A percentile compares a stretch with the other conserved stretches of the same genome.
Conservation (phyloP, 371 early-diverging fungal genomes). For the Lichtheimia ornata region DNA sequence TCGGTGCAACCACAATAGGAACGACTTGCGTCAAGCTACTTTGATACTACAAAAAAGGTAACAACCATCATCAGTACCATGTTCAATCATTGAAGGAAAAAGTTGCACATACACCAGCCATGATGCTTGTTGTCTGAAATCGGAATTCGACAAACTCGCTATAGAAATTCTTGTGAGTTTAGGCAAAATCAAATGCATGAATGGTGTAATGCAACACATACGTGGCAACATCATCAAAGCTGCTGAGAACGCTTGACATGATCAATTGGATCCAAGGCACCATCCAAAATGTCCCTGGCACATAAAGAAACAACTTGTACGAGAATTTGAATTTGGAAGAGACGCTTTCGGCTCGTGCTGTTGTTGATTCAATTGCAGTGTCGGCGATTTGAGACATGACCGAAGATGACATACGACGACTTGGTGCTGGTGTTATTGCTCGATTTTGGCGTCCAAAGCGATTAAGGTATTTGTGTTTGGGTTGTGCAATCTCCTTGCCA, state of each 20-base stretch:
- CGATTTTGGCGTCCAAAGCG: constrained; percentile 8
- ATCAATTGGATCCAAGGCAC: constrained; percentile 42
- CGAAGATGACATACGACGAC: constrained; percentile 10
- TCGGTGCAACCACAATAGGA: constrained; percentile 55
- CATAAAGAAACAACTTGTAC: constrained; percentile 22
- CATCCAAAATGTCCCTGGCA: constrained; percentile 52
- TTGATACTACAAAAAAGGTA: constrained; percentile 37
- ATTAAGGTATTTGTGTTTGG: constrained; percentile 13
- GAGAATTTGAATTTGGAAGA: constrained; percentile 25
- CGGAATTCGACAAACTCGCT: constrained; percentile 51
- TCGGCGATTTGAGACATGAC: constrained; percentile 1
- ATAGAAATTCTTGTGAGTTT: not conserved
- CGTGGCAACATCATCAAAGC: constrained; percentile 53
- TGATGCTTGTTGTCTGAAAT: constrained; percentile 39
- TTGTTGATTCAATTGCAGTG: constrained; percentile 3
- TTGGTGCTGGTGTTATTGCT: constrained; percentile 7
- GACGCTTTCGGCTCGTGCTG: not conserved
- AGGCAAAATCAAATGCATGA: not conserved
- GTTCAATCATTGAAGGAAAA: too few species aligned
- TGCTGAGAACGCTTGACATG: constrained; percentile 50
- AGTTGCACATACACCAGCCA: constrained; percentile 42
- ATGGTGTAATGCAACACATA: constrained; percentile 13
- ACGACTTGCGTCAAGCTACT: constrained; percentile 55
- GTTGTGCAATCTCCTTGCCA: constrained; percentile 33
- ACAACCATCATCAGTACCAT: not conserved